Evolutionary conservation across 1,139 yeast genomes (phyloP).

Genomic region (Petasospora fabianii): DNA sequence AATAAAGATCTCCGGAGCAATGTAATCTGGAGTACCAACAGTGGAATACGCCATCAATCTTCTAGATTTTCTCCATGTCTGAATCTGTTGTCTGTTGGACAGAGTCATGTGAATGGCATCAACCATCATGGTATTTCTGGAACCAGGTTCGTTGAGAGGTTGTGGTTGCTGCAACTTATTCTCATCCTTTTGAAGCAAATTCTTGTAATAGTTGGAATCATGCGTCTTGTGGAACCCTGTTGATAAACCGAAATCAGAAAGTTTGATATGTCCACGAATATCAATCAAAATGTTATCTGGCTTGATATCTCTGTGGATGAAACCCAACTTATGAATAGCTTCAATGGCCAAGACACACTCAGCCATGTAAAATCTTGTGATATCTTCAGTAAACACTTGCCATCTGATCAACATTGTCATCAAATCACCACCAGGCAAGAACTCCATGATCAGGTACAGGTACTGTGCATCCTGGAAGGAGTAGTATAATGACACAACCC

Average conservation of each 20-base stretch:
- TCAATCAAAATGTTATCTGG: constrained; percentile 82
- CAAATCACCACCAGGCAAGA: constrained; percentile 80
- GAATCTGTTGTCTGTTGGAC: constrained; percentile 95
- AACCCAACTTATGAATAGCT: constrained; percentile 76
- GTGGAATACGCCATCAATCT: constrained; percentile 97
- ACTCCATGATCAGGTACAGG: constrained; percentile 76
- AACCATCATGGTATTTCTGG: constrained; percentile 81
- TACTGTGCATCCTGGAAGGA: constrained; percentile 79
- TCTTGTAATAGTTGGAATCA: constrained; percentile 73
- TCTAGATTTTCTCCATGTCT: constrained; percentile 96
- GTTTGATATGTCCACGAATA: constrained; percentile 73
- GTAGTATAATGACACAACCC: constrained; percentile 80
- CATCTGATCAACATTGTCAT: constrained; percentile 87
- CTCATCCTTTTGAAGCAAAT: constrained; percentile 55
- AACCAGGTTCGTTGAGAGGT: constrained; percentile 26
- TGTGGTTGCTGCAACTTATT: constrained; percentile 33
- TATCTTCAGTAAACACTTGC: constrained; percentile 84
- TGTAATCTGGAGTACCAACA: constrained; percentile 98
- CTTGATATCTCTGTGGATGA: constrained; percentile 74
- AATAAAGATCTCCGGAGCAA: constrained; percentile 95
- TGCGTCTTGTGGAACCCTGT: constrained; percentile 87
- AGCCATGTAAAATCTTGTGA: constrained; percentile 80
- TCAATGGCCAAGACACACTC: constrained; percentile 84
- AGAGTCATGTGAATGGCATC: constrained; percentile 95
- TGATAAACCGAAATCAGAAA: constrained; percentile 79